Percentiles rank a stretch among this genome's conserved stretches.
phyloP scores from a whole-genome alignment of 208 protist species.

The Trypanosoma platydactyli region DNA sequence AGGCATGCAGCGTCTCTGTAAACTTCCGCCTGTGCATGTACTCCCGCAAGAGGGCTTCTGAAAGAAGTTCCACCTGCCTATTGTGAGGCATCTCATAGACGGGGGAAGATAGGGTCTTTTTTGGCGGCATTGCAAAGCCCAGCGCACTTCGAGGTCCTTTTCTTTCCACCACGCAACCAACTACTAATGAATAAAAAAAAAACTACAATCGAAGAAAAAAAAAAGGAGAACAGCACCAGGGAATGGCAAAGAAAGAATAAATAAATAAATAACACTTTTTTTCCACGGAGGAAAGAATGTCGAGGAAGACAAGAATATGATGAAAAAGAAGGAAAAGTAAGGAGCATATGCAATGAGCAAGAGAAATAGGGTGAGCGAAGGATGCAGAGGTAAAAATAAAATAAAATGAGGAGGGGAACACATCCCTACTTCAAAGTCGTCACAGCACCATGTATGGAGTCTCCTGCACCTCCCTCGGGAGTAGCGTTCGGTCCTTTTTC shows the following conservation, averaged over 20 bases:
- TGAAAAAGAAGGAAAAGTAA: constrained; percentile 5
- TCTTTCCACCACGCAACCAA: neutral
- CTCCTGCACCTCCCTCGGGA: neutral
- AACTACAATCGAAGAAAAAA: constrained; percentile 1
- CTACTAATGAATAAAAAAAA: no score
- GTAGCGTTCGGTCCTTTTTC: neutral
- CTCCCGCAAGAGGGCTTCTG: constrained; percentile 85
- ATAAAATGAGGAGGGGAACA: constrained; percentile 1
- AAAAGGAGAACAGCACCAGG: neutral
- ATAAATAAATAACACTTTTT: constrained; percentile 4
- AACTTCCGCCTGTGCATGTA: constrained; percentile 92
- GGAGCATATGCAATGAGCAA: neutral
- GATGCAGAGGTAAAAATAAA: neutral
- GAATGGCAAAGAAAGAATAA: constrained; percentile 19
- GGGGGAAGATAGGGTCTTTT: constrained; percentile 53
- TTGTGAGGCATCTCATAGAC: constrained; percentile 73
- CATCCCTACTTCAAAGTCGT: constrained; percentile 28
- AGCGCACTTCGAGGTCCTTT: neutral
- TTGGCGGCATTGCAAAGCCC: constrained; percentile 50
- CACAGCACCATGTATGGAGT: constrained; percentile 2
- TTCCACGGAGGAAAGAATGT: neutral
- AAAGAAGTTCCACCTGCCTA: constrained; percentile 82
- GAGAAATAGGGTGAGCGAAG: neutral
- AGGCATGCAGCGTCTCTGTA: constrained; percentile 70
- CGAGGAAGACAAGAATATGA: neutral